Evolutionary conservation across 2,329 filamentous ascomycete species (phyloP), one percentile per base, ranked within the genome.

Genomic region (Cyphellophora europaea): DNA sequence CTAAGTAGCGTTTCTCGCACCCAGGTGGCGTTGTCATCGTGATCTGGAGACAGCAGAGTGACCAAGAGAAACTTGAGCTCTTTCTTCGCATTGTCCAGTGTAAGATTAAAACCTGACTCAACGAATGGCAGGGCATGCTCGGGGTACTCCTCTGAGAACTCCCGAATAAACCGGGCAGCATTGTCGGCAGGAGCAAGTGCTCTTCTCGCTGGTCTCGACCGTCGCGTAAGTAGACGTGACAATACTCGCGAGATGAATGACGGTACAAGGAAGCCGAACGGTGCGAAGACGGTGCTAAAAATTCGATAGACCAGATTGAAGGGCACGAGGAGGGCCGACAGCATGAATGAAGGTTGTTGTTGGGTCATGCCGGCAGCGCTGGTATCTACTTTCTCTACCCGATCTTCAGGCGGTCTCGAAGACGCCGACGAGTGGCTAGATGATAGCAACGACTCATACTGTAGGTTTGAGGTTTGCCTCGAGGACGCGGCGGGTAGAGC

Each of bases 121-220:
- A 81, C 78, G 57, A 93, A 94, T 0, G 82, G 79, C 4, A 96
- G 61, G 2, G 66, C 67, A 32, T 77, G 74, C 12, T 68, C 62
- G 0, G 86, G 87, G 53, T 95, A 91, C 50, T 93, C 85, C 59
- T 98, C 91, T 51, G 94, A 87, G 47, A 98, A 94, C 50, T 96
- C 88, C 6, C 89, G 76, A 52, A 85, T 82, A 57, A 96, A 93
- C 19, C 91, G 72, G 16, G 83, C 79, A 0, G 89, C 87, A 1
- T 86, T 89, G 53, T 98, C 91, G 37, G 83, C 77, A 1, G 89
- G 87, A 53, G 82, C 82, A 29, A 95, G 64, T 48, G 85, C 74
- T 47, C 85, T 72, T 19, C 89, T 73, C 3, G 82, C 80, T 41
- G 42, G 41, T 27, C 41, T 27, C n/a, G 43, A 40, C 17, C 37